Evolutionary conservation across 2,329 filamentous ascomycete genomes (phyloP), one percentile per base, ranked within the genome.

Genomic region (Lecanicillium sp.): DNA sequence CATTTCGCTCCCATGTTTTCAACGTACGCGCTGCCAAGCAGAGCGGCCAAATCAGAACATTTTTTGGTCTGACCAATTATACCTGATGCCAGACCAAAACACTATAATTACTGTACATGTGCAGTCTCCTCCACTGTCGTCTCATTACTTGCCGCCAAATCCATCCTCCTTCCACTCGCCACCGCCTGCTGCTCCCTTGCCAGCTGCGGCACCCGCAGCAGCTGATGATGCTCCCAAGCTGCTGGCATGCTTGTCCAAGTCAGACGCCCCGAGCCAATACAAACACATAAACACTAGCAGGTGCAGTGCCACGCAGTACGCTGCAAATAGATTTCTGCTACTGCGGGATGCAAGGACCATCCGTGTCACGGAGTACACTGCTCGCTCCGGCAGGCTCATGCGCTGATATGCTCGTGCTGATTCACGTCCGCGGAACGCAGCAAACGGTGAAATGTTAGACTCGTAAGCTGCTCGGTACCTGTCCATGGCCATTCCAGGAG

Each of bases 381-480:
- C 80, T 32, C 93, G 77, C 67, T 98, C 93, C 0, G 90, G 90
- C 8, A 96, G 71, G 59, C 84, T 91, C 90, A 98, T 95, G 35
- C 90, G 82, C 60, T 90, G 89, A 66, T 95, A 90, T 1, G 91
- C 93, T 40, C 94, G 77, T 6, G 89, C 85, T 30, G 87, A 90
- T 69, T 98, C 94, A 44, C 91, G 81, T n/a, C 91, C 90, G 37
- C 91, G 78, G 71, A 98, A 98, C 3, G 90, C 90, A 21, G 91
- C 90, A 64, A 98, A 98, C 0, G 93, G 93, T 10, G 90, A 95
- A 41, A 98, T 85, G 60, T 93, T 95, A 35, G 87, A 87, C 69
- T 98, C 93, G 69, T 98, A 98, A 10, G 90, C 88, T 50, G 89
- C 85, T 52, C 87, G 81, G 67, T 98, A 98, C 39, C 90, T 81